Evolutionary conservation across 495 filamentous ascomycete genomes (phyloP).

Genomic region (Neurospora sp.): DNA sequence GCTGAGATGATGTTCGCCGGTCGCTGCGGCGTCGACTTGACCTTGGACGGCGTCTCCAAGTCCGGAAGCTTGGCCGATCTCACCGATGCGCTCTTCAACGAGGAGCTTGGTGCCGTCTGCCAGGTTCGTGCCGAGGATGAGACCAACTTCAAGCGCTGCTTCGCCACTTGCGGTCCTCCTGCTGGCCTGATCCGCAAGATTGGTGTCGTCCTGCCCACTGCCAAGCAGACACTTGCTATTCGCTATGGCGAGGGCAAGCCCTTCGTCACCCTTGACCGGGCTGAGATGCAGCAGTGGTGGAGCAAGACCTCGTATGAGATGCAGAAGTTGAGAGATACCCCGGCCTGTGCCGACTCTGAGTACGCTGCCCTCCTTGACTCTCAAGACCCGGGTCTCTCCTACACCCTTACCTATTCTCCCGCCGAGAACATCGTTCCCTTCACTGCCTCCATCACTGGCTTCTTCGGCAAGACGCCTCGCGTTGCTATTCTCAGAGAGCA

Average conservation of each 20-base stretch:
- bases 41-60: constrained; percentile 60
- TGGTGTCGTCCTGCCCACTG: constrained; percentile 53
- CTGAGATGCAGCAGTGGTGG: constrained; percentile 81
- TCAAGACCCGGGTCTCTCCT: constrained; percentile 71
- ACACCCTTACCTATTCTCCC: constrained; percentile 74
- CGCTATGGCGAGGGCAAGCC: constrained; percentile 48
- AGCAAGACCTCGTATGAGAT: constrained; percentile 78
- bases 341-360: constrained; percentile 77
- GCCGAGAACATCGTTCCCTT: constrained; percentile 65
- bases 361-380: constrained; percentile 67
- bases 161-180: constrained; percentile 85
- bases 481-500: constrained; percentile 94
- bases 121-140: constrained; percentile 81
- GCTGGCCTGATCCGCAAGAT: constrained; percentile 71
- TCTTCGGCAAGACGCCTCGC: constrained; percentile 62
- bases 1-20: constrained; percentile 99
- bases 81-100: constrained; percentile 78
- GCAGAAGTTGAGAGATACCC: constrained; percentile 85
- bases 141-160: constrained; percentile 75
- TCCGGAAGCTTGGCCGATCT: constrained; percentile 50
- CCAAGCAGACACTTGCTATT: constrained; percentile 74
- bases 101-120: constrained; percentile 96
- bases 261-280: constrained; percentile 58
- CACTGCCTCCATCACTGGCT: constrained; percentile 55
- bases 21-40: constrained; percentile 76